phyloP scores from a whole-genome alignment of 73 alveolate species.

The Uronychia setigera region DNA sequence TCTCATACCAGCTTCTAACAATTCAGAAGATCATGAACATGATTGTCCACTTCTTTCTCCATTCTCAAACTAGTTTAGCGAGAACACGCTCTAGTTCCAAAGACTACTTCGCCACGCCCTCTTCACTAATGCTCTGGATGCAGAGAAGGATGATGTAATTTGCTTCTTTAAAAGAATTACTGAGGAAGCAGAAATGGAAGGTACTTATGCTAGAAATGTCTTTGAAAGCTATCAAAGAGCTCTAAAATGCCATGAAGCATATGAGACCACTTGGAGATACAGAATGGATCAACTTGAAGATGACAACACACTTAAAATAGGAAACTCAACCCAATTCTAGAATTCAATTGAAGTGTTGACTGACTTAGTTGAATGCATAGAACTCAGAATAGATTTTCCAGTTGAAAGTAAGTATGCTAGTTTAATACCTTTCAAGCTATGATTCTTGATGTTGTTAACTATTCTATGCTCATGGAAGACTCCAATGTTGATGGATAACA shows the following conservation, averaged over 20 bases:
- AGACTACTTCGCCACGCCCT: neutral
- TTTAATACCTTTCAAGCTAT: conserved; percentile 18
- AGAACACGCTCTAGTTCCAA: neutral
- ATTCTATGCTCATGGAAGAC: conserved; percentile 28
- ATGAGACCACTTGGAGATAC: neutral
- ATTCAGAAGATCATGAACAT: neutral
- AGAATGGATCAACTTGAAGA: neutral
- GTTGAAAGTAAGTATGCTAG: conserved; percentile 32
- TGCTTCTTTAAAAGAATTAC: conserved; percentile 27
- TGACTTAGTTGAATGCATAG: conserved; percentile 27
- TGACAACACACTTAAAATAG: conserved; percentile 14
- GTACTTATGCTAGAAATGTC: conserved; percentile 4
- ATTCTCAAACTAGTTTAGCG: neutral
- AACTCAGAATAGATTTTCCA: conserved; percentile 48
- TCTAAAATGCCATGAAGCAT: neutral
- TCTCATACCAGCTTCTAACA: conserved; percentile 12
- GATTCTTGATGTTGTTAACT: conserved; percentile 34
- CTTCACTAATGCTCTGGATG: neutral
- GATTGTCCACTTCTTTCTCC: neutral
- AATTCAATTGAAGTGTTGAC: conserved; percentile 4
- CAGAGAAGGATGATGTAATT: neutral
- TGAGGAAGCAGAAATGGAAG: neutral
- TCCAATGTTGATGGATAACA: conserved; percentile 7
- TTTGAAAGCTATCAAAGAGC: conserved; percentile 19
- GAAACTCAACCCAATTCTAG: conserved; percentile 5